Base-by-base conservation (phyloP, 1,284 basidiomycete species). In the Pseudozyma tsukubaensis region DNA sequence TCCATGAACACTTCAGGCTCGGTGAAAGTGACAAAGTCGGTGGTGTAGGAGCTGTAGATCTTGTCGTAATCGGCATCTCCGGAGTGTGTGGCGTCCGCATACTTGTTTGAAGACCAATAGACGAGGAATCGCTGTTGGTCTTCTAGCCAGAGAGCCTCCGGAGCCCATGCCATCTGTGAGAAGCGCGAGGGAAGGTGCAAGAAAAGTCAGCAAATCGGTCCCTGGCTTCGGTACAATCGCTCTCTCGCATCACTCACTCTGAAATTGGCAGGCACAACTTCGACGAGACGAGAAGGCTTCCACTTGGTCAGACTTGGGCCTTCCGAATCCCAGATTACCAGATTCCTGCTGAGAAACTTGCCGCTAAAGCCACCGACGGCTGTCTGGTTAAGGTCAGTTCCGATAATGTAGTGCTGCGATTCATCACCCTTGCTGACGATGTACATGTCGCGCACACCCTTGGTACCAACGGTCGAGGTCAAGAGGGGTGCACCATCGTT, bases 331-430 rank as follows among this genome's bases (percentile, higher is more conserved):
- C 71, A 73, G 29, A 73, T 49, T 14, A 59, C 44, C 2, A 73
- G 61, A n/a, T 37, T 63, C 18, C 71, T 47, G 44, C 50, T 50
- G 39, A 60, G 61, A 19, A 59, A 52, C 7, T 35, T 48, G 35
- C 66, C 68, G 29, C 51, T 49, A 18, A 59, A 70, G 0, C 51
- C 57, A 34, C 51, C 67, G 1, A 32, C 63, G 19, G 54, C 68
- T 13, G 58, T 69, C 49, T 65, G 56, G 47, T 71, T 59, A n/a
- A 74, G 49, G 52, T 74, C 71, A 18, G 71, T 74, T 14, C 24
- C 71, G 35, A 70, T 66, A 37, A 64, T 63, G 50, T 59, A 74
- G 50, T 55, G 65, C 43, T 64, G 56, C 39, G 45, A 54, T 13
- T 59, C 60, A 37, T 74, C 67, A 7, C 32, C 48, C 16, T 59